Percentiles rank a stretch among this genome's conserved stretches.
These are phyloP conservation scores for Tulasnella calospora DNA, from an alignment of 768 basidiomycete genomes.

Conservation along the genomic window DNA sequence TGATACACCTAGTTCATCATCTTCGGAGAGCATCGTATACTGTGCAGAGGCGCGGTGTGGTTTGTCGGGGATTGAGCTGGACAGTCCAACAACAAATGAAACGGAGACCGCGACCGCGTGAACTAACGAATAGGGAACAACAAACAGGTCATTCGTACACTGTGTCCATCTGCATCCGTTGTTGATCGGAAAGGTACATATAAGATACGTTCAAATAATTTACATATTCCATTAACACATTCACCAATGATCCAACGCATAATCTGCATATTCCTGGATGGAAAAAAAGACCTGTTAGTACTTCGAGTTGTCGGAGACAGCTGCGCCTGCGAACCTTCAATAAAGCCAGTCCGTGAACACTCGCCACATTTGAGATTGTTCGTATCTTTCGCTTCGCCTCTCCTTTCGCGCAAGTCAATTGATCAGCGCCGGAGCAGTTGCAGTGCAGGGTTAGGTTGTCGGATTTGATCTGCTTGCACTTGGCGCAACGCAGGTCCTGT, in stretches of 20 bases:
- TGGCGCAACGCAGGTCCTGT: constrained; percentile 83
- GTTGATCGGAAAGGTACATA: not conserved
- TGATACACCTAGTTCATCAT: not conserved
- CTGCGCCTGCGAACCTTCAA: constrained; percentile 50
- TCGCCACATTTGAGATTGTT: constrained; percentile 79
- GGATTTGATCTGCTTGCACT: constrained; percentile 85
- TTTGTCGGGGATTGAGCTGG: not conserved
- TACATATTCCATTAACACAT: not conserved
- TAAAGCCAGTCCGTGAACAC: constrained; percentile 61
- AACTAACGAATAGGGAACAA: not conserved
- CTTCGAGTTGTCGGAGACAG: not conserved
- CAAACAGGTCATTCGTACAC: not conserved
- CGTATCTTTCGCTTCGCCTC: constrained; percentile 68
- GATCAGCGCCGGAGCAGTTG: constrained; percentile 80
- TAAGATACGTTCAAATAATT: not conserved
- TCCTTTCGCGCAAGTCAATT: constrained; percentile 62
- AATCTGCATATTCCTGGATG: constrained; percentile 4
- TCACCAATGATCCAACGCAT: constrained; percentile 9
- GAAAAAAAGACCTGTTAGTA: not conserved
- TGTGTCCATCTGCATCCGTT: not conserved
- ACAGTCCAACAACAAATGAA: not conserved
- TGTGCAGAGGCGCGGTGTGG: not conserved
- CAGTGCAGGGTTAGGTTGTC: constrained; percentile 84
- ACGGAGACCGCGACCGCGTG: not conserved
- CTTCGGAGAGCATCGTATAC: not conserved